Percentiles rank a stretch among this genome's conserved stretches.
Conservation (phyloP, 169 alveolate genomes). For the Plasmodium vivax region DNA sequence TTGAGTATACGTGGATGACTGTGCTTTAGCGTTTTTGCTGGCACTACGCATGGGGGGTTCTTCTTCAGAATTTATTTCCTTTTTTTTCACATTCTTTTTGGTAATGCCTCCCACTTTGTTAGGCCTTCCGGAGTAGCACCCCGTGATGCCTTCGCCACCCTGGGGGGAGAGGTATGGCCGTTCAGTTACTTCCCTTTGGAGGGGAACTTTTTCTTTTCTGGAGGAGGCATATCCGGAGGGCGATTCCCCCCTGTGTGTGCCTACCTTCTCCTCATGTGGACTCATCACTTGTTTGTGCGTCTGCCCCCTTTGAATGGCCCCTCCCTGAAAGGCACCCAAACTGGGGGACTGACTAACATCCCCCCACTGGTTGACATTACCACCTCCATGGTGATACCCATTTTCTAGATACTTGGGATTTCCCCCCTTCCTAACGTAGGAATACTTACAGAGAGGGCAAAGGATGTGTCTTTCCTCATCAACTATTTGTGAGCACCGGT, state of each 20-base stretch:
- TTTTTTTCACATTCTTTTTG: background rate
- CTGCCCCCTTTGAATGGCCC: background rate
- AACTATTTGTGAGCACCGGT: conserved; percentile 64
- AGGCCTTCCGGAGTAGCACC: background rate
- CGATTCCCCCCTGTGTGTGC: background rate
- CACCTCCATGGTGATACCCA: background rate
- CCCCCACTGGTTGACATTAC: background rate
- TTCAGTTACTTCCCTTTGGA: background rate
- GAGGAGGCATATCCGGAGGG: background rate
- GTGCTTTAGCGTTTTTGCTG: background rate
- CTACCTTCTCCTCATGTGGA: background rate
- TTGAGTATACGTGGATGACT: background rate
- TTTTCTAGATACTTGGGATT: background rate
- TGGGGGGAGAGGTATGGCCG: background rate
- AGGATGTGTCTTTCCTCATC: conserved; percentile 74
- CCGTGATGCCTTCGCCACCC: background rate
- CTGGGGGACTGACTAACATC: background rate
- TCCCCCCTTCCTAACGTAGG: conserved; percentile 33
- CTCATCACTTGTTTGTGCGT: background rate
- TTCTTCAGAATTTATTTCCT: background rate
- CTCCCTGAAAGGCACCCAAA: background rate
- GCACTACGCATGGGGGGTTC: background rate
- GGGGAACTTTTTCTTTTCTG: background rate
- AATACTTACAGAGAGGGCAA: conserved; percentile 58
- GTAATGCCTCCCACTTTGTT: background rate